Percentiles rank a stretch among this genome's conserved stretches.
Evolutionary conservation across 805 yeast species (phyloP).

Genomic region (Candida alai): DNA sequence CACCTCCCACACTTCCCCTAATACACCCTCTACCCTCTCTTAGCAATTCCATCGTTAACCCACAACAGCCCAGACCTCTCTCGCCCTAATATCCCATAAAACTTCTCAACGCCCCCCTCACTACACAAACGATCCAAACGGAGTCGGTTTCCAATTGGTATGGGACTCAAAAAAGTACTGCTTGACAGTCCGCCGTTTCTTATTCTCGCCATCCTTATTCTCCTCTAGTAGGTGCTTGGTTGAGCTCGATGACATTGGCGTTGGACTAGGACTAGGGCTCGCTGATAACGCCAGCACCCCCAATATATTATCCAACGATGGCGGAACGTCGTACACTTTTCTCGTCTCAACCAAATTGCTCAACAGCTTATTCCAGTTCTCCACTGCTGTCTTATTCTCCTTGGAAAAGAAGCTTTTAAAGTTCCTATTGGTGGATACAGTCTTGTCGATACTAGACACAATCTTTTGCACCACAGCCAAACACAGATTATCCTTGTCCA

Average conservation of each 20-base stretch:
- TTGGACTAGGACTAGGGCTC: conserved; percentile 5
- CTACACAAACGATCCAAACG: conserved; percentile 42
- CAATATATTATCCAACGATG: conserved; percentile 24
- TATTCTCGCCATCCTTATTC: conserved; percentile 13
- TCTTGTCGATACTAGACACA: too few relatives aligned
- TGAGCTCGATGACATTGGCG: conserved; percentile 8
- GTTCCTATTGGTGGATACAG: conserved; percentile 1
- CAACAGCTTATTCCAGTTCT: conserved; percentile 2
- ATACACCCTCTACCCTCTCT: too few relatives aligned
- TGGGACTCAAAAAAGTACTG: conserved; percentile 26
- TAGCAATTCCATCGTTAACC: too few relatives aligned
- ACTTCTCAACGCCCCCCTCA: too few relatives aligned
- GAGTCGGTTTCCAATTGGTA: conserved; percentile 47
- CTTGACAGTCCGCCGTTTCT: conserved; percentile 8
- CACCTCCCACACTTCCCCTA: too few relatives aligned
- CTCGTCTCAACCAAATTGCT: conserved; percentile 1
- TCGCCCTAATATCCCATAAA: too few relatives aligned
- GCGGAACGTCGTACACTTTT: conserved; percentile 15
- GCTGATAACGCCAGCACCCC: conserved; percentile 8
- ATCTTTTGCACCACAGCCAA: not conserved
- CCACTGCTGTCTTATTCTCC: conserved; percentile 2
- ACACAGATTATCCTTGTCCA: too few relatives aligned
- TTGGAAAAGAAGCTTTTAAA: conserved; percentile 3
- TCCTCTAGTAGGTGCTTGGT: conserved; percentile 6
- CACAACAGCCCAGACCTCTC: too few relatives aligned